Evolutionary conservation across 495 filamentous ascomycete genomes (phyloP).

Genomic region (Aspergillus bertholletiae): DNA sequence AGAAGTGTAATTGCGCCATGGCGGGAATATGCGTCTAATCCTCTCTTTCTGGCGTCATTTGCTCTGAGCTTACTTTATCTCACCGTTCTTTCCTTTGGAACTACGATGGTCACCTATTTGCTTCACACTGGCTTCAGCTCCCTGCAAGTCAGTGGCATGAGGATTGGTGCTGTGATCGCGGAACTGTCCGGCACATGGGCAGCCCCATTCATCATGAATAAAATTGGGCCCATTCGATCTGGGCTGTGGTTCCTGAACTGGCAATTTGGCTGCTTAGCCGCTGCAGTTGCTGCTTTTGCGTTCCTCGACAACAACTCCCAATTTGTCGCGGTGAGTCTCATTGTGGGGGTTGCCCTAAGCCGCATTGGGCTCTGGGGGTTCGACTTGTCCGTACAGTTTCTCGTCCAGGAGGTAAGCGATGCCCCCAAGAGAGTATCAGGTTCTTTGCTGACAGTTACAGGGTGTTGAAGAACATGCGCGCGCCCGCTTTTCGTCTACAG

Average conservation of each 20-base stretch:
- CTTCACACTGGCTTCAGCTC: slow-evolving; percentile 52
- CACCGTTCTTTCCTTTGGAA: slow-evolving; percentile 55
- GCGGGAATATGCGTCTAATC: slow-evolving; percentile 38
- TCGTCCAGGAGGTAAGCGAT: slow-evolving; percentile 59
- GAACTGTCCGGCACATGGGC: slow-evolving; percentile 48
- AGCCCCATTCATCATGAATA: slow-evolving; percentile 47
- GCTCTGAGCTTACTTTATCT: slow-evolving; percentile 54
- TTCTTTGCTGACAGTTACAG: slow-evolving; percentile 18
- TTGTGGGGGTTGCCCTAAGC: slow-evolving; percentile 52
- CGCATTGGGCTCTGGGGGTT: slow-evolving; percentile 66
- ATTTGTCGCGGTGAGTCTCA: slow-evolving; percentile 43
- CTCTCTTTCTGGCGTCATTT: slow-evolving; percentile 52
- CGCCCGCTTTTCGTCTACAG: slow-evolving; percentile 59
- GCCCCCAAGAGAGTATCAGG: background rate
- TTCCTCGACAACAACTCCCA: slow-evolving; percentile 25
- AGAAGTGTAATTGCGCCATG: slow-evolving; percentile 19
- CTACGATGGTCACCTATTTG: slow-evolving; percentile 60
- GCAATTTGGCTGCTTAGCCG: slow-evolving; percentile 52
- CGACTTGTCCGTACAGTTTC: slow-evolving; percentile 60
- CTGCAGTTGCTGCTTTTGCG: slow-evolving; percentile 37
- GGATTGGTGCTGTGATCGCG: slow-evolving; percentile 49
- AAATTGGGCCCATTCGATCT: slow-evolving; percentile 53
- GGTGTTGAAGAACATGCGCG: slow-evolving; percentile 46
- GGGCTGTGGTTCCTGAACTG: slow-evolving; percentile 64
- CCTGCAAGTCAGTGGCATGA: slow-evolving; percentile 48